Percentiles rank a stretch among this genome's conserved stretches.
Evolutionary conservation across 208 protist genomes (phyloP).

Genomic region (Trypanosoma boissoni): DNA sequence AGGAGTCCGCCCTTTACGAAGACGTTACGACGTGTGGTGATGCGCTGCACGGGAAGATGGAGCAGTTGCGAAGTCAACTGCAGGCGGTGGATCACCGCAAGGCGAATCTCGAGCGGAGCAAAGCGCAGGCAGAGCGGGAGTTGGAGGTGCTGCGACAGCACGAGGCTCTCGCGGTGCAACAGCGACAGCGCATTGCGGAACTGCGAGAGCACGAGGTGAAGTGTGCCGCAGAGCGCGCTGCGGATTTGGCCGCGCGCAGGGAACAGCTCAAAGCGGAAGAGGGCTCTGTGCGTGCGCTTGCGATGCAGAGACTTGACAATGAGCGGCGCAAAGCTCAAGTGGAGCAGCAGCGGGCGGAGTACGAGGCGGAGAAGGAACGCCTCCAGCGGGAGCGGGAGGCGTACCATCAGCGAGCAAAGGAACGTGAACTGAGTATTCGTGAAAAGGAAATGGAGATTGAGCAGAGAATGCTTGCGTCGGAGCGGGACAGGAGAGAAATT

Average conservation of each 20-base stretch:
- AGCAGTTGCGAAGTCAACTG: conserved; percentile 32
- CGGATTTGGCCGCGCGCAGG: conserved; percentile 45
- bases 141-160: conserved; percentile 23
- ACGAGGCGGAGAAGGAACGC: conserved; percentile 46
- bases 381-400: conserved; percentile 38
- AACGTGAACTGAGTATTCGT: conserved; percentile 43
- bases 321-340: conserved; percentile 52
- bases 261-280: conserved; percentile 54
- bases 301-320: conserved; percentile 55
- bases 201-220: conserved; percentile 33
- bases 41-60: conserved; percentile 34
- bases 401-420: conserved; percentile 40
- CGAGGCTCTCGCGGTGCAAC: conserved; percentile 23
- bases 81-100: conserved; percentile 25
- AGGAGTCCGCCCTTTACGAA: conserved; percentile 34
- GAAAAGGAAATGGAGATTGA: conserved; percentile 60
- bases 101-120: conserved; percentile 32
- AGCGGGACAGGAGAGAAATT: conserved; percentile 45
- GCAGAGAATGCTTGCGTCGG: conserved; percentile 33
- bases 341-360: conserved; percentile 36
- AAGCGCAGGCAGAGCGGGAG: conserved; percentile 33
- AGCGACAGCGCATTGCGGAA: conserved; percentile 16
- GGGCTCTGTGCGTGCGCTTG: conserved; percentile 40
- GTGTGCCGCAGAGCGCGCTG: conserved; percentile 30
- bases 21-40: conserved; percentile 28